These are phyloP conservation scores for Yamadazyma philogaea DNA, from an alignment of 805 yeast species.

Conservation along the genomic window DNA sequence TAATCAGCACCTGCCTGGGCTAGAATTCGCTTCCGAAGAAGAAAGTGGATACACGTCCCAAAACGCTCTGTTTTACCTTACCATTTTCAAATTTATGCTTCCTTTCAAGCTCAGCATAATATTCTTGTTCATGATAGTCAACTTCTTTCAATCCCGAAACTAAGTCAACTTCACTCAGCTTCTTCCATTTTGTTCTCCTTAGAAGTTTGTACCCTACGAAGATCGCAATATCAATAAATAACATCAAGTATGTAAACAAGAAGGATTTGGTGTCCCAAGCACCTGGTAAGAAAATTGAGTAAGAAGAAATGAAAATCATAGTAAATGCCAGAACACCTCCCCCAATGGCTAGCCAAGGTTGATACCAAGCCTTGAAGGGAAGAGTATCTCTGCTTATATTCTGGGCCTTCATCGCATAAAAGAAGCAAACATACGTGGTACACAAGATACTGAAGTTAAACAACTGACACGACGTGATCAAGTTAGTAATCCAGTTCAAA, in stretches of 20 bases:
- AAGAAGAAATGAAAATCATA: constrained; percentile 34
- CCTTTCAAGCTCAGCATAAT: constrained; percentile 29
- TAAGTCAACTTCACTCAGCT: constrained; percentile 35
- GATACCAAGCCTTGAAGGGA: constrained; percentile 36
- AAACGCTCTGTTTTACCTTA: constrained; percentile 15
- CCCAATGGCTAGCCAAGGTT: constrained; percentile 35
- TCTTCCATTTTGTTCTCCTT: constrained; percentile 33
- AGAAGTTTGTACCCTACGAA: constrained; percentile 36
- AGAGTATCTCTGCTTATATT: constrained; percentile 29
- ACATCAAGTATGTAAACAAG: constrained; percentile 41
- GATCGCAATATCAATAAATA: constrained; percentile 38
- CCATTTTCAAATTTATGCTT: constrained; percentile 17
- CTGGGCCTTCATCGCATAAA: constrained; percentile 41
- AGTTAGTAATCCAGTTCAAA: constrained; percentile 33
- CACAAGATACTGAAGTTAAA: constrained; percentile 30
- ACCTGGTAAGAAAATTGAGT: constrained; percentile 40
- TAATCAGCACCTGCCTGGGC: not conserved
- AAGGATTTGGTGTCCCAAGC: constrained; percentile 37
- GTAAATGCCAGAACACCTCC: constrained; percentile 28
- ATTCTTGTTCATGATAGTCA: constrained; percentile 35
- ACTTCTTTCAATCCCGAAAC: constrained; percentile 37
- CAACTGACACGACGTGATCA: constrained; percentile 31
- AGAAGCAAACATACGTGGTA: constrained; percentile 59
- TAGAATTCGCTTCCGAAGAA: constrained; percentile 26
- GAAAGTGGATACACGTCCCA: constrained; percentile 17